phyloP scores from a whole-genome alignment of 139 green algal genomes.

The Tetradesmus lagerheimii region DNA sequence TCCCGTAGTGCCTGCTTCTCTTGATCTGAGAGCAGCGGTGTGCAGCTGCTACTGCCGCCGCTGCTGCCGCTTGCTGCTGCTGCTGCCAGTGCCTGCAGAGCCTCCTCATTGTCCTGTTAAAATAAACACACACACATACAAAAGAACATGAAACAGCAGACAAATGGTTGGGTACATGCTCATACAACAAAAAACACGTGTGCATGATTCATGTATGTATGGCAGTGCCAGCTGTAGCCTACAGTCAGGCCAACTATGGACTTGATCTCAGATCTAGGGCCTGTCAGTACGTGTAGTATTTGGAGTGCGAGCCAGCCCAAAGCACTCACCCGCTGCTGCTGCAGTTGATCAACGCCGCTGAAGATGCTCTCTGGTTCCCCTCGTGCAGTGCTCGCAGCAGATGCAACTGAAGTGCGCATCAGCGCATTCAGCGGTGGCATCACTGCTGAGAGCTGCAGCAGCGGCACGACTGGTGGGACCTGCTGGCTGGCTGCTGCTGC shows the following conservation, averaged over 20 bases:
- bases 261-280: no score
- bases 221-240: no score
- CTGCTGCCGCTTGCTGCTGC: not conserved
- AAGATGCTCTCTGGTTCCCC: not conserved
- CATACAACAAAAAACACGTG: no score
- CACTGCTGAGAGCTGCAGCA: not conserved
- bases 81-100: not conserved
- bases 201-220: no score
- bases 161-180: no score
- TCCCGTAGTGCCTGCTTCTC: not conserved
- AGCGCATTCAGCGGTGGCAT: not conserved
- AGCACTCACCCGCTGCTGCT: not conserved
- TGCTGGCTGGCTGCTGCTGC: not conserved
- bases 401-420: not conserved
- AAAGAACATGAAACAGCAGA: no score
- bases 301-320: not conserved
- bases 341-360: not conserved
- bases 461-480: not conserved
- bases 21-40: not conserved
- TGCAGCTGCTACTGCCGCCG: no score
- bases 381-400: not conserved
- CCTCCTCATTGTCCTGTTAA: not conserved
- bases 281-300: no score
- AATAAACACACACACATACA: no score
- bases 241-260: no score